Conservation (phyloP, 805 yeast genomes). For the Brettanomyces nanus region DNA sequence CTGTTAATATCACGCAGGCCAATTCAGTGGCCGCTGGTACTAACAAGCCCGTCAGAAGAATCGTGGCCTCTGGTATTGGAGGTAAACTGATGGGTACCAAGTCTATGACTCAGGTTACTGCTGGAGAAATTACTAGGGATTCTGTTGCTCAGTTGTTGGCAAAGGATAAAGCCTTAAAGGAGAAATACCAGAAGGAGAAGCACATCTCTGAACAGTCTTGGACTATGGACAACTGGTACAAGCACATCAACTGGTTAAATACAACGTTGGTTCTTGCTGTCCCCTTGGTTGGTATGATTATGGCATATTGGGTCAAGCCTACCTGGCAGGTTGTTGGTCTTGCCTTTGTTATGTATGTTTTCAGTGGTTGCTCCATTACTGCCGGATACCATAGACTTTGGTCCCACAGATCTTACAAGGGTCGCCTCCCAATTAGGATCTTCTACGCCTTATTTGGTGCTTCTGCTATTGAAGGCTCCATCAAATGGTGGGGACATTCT, state of each 20-base stretch:
- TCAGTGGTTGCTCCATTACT: slow-evolving; percentile 70
- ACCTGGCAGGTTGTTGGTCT: slow-evolving; percentile 37
- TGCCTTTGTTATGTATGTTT: slow-evolving; percentile 42
- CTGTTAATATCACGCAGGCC: slow-evolving; percentile 58
- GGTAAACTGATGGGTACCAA: slow-evolving; percentile 80
- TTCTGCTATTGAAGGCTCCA: slow-evolving; percentile 76
- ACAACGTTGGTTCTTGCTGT: slow-evolving; percentile 52
- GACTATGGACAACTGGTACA: slow-evolving; percentile 64
- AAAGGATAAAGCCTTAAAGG: slow-evolving; percentile 35
- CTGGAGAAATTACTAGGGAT: slow-evolving; percentile 50
- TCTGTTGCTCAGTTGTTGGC: slow-evolving; percentile 39
- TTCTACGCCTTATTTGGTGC: slow-evolving; percentile 75
- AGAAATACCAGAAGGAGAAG: slow-evolving; percentile 30
- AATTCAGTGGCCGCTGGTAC: slow-evolving; percentile 80
- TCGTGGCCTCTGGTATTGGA: slow-evolving; percentile 70
- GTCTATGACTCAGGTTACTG: slow-evolving; percentile 58
- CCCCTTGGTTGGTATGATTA: slow-evolving; percentile 46
- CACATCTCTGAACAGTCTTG: slow-evolving; percentile 78
- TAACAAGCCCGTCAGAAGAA: slow-evolving; percentile 58
- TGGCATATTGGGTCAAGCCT: slow-evolving; percentile 41
- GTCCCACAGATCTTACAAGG: slow-evolving; percentile 69
- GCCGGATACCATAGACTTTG: slow-evolving; percentile 80
- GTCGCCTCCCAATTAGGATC: slow-evolving; percentile 49
- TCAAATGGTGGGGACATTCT: slow-evolving; percentile 85
- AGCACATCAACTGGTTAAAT: slow-evolving; percentile 75